Percentiles rank a stretch among this genome's conserved stretches.
phyloP scores from a whole-genome alignment of 2,329 filamentous ascomycete genomes.

The Nannizziopsis arthrosporioides region DNA sequence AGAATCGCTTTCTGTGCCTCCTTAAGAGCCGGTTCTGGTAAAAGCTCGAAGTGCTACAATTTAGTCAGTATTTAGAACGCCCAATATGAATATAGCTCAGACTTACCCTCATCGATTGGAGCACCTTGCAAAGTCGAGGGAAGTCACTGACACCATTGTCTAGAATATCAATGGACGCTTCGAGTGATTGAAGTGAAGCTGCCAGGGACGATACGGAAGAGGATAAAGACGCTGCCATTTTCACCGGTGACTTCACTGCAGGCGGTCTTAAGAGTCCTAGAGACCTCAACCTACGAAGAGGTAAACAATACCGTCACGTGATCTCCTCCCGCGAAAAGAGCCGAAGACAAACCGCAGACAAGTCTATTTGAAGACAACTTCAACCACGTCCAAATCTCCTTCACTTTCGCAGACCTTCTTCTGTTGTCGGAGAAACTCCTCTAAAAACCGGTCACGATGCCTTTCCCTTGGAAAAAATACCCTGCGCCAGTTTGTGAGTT shows the following conservation, averaged over 20 bases:
- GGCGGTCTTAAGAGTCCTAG: neutral
- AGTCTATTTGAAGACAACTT: neutral
- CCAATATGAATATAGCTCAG: neutral
- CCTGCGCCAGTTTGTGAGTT: constrained; percentile 63
- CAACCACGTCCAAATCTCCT: constrained; percentile 2
- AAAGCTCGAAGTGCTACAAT: constrained; percentile 75
- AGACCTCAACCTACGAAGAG: no score
- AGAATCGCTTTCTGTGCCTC: constrained; percentile 73
- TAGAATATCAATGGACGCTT: constrained; percentile 52
- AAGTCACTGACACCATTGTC: constrained; percentile 53
- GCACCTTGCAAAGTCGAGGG: constrained; percentile 49
- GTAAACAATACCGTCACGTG: constrained; percentile 8
- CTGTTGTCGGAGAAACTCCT: neutral
- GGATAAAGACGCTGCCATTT: constrained; percentile 40
- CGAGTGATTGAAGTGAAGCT: constrained; percentile 49
- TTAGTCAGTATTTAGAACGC: constrained; percentile 2
- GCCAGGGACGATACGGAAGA: constrained; percentile 50
- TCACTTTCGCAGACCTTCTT: constrained; percentile 3
- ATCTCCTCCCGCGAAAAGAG: constrained; percentile 9
- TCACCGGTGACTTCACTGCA: no score
- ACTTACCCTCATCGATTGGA: constrained; percentile 50
- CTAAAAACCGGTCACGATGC: constrained; percentile 47
- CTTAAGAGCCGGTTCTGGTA: constrained; percentile 70
- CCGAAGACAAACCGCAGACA: constrained; percentile 10
- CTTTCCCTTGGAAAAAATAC: constrained; percentile 76